Evolutionary conservation across 2,329 filamentous ascomycete genomes (phyloP).

Genomic region (Arthrobotrys musiformis): DNA sequence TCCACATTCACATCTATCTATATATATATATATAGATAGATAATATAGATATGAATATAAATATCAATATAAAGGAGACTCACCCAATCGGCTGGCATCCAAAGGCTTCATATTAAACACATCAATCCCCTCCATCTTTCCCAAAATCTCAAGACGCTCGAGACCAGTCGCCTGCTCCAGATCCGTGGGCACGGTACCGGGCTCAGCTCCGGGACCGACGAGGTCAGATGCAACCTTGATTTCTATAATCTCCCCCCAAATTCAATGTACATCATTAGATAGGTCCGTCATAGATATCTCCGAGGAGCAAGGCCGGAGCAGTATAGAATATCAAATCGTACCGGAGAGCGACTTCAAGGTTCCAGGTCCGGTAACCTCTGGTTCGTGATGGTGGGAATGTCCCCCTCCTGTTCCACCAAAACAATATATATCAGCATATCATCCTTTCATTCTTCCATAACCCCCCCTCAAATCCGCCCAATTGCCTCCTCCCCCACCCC

Average conservation of each 20-base stretch:
- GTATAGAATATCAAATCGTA: not conserved
- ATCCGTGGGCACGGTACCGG: slow-evolving; percentile 90
- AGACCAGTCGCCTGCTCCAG: slow-evolving; percentile 96
- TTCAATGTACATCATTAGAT: not conserved
- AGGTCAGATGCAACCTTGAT: slow-evolving; percentile 86
- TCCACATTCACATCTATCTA: no score
- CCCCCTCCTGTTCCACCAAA: slow-evolving; percentile 4
- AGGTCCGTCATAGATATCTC: no score
- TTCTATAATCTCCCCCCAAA: slow-evolving; percentile 68
- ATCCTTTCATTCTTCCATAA: not conserved
- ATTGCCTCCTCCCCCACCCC: not conserved
- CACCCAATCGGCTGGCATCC: slow-evolving; percentile 87
- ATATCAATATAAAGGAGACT: not conserved
- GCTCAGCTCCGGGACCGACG: slow-evolving; percentile 79
- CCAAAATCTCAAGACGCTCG: slow-evolving; percentile 97
- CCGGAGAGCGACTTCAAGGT: slow-evolving; percentile 31
- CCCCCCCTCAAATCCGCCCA: not conserved
- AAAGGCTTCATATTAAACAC: slow-evolving; percentile 98
- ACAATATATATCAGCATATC: slow-evolving; percentile 6
- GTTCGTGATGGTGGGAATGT: slow-evolving; percentile 19
- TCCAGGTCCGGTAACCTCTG: slow-evolving; percentile 31
- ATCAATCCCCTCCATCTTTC: slow-evolving; percentile 98
- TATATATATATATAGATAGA: no score
- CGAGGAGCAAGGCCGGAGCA: no score
- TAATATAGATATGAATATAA: no score